These are phyloP conservation scores for Babesia bigemina DNA, from an alignment of 169 alveolate species.

Conservation along the genomic window DNA sequence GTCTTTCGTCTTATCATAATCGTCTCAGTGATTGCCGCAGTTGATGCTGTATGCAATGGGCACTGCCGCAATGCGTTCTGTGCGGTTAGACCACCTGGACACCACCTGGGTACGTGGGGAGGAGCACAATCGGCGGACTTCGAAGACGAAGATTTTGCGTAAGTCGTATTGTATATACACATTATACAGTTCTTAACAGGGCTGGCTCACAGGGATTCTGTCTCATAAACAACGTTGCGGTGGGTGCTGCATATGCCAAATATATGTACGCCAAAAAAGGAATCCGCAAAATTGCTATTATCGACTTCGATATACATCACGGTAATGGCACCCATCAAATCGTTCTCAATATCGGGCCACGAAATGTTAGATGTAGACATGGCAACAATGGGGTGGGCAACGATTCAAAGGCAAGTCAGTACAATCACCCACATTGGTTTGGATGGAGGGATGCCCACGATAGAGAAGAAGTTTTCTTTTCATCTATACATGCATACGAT, in stretches of 20 bases:
- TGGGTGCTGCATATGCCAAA: slow-evolving; percentile 96
- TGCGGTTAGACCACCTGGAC: slow-evolving; percentile 98
- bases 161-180: slow-evolving; percentile 32
- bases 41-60: slow-evolving; percentile 88
- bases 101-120: slow-evolving; percentile 97
- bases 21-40: slow-evolving; percentile 85
- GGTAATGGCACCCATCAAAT: slow-evolving; percentile 99
- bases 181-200: slow-evolving; percentile 58
- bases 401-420: not conserved
- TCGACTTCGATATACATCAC: slow-evolving; percentile 99
- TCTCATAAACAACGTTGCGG: slow-evolving; percentile 95
- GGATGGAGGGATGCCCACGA: slow-evolving; percentile 88
- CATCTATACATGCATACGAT: slow-evolving; percentile 92
- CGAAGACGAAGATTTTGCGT: slow-evolving; percentile 81
- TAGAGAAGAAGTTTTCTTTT: slow-evolving; percentile 88
- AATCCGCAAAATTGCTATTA: slow-evolving; percentile 93
- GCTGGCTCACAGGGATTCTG: slow-evolving; percentile 97
- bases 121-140: slow-evolving; percentile 81
- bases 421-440: slow-evolving; percentile 69
- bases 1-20: not conserved
- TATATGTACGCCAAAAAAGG: slow-evolving; percentile 81
- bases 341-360: slow-evolving; percentile 83
- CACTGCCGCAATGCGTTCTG: slow-evolving; percentile 85
- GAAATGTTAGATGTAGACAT: slow-evolving; percentile 52
- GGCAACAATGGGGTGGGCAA: not conserved